A percentile compares a stretch with the other conserved stretches of the same genome.
phyloP scores from a whole-genome alignment of 2,329 filamentous ascomycete genomes.

The Biscogniauxia marginata region DNA sequence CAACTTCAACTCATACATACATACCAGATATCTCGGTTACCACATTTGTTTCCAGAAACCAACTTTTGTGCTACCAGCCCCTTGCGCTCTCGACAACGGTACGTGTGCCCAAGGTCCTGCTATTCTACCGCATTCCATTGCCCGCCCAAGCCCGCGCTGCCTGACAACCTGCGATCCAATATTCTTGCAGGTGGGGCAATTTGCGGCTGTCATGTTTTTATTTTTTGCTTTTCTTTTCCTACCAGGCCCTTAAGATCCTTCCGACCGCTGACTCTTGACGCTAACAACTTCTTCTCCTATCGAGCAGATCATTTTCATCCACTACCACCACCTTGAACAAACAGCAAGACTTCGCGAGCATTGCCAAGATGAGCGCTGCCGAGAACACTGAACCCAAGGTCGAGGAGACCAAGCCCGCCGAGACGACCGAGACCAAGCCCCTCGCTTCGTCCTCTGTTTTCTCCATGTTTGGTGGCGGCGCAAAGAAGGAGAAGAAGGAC shows the following conservation, averaged over 20 bases:
- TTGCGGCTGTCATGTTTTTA: background rate
- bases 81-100: background rate
- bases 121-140: background rate
- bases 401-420: conserved; percentile 46
- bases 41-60: background rate
- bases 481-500: conserved; percentile 94
- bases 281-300: background rate
- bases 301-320: background rate
- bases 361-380: conserved; percentile 45
- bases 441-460: conserved; percentile 71
- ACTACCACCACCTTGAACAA: background rate
- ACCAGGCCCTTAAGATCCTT: background rate
- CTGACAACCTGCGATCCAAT: background rate
- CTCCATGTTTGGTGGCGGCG: conserved; percentile 97
- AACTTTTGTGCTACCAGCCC: background rate
- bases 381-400: conserved; percentile 56
- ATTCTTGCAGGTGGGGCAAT: conserved; percentile 2
- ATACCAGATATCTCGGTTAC: too few species aligned
- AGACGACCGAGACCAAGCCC: conserved; percentile 36
- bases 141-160: background rate
- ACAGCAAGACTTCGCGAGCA: background rate
- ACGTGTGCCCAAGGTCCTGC: background rate
- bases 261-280: background rate
- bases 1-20: background rate
- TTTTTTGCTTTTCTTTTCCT: background rate